Evolutionary conservation across 129 eudicot species (phyloP).

Genomic region (Tagetes erecta): DNA sequence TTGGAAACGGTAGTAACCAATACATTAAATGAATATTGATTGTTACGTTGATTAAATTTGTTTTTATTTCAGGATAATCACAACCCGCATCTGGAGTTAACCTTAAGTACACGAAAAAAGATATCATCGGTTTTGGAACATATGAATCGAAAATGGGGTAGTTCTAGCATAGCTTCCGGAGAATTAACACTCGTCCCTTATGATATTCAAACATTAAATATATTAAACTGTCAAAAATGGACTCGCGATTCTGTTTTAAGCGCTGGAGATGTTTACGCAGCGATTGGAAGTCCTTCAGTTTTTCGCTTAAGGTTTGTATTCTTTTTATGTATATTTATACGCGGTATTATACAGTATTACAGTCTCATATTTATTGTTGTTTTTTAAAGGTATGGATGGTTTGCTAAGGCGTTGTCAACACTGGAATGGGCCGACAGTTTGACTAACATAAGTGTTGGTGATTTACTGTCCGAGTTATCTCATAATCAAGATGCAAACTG

Average conservation of each 20-base stretch:
- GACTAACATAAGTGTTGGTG: slow-evolving; percentile 75
- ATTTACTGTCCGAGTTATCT: slow-evolving; percentile 50
- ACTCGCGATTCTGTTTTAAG: slow-evolving; percentile 58
- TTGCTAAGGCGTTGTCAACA: slow-evolving; percentile 44
- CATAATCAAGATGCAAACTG: not conserved
- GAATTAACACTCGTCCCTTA: slow-evolving; percentile 65
- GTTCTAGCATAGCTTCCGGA: slow-evolving; percentile 56
- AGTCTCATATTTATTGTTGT: not conserved
- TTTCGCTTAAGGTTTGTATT: slow-evolving; percentile 68
- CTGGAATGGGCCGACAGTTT: slow-evolving; percentile 93
- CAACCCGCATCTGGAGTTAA: slow-evolving; percentile 56
- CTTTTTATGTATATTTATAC: slow-evolving; percentile 1
- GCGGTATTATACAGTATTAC: not conserved
- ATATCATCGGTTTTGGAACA: slow-evolving; percentile 87
- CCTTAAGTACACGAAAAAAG: slow-evolving; percentile 77
- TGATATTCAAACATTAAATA: slow-evolving; percentile 41
- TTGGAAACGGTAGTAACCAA: slow-evolving; percentile 66
- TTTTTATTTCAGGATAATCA: slow-evolving; percentile 33
- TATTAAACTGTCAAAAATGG: slow-evolving; percentile 57
- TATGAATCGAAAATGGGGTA: slow-evolving; percentile 90
- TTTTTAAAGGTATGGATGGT: slow-evolving; percentile 70
- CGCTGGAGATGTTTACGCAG: slow-evolving; percentile 69
- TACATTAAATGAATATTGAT: not conserved
- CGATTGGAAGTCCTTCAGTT: slow-evolving; percentile 61
- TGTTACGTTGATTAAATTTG: not conserved